These are phyloP conservation scores for Candida multigemmis DNA, from an alignment of 805 yeast species.

Conservation along the genomic window DNA sequence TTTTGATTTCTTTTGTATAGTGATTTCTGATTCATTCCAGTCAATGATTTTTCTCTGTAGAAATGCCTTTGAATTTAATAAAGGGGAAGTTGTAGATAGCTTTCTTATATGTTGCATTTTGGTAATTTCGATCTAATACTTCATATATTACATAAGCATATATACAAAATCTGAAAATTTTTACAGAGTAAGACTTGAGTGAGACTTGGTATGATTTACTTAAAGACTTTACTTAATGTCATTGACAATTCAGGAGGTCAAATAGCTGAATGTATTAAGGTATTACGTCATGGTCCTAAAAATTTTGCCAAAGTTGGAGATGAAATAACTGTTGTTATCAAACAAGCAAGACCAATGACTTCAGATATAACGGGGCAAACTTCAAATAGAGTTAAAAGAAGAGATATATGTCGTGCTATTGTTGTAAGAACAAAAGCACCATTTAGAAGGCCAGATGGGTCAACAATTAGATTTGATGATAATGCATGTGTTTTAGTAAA, in stretches of 20 bases:
- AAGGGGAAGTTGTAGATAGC: too few relatives aligned
- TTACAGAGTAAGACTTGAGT: too few relatives aligned
- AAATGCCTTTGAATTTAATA: too few relatives aligned
- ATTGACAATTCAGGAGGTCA: conserved; percentile 96
- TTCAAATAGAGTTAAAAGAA: conserved; percentile 77
- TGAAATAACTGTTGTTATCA: conserved; percentile 87
- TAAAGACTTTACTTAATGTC: conserved; percentile 80
- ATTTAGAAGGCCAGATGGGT: conserved; percentile 75
- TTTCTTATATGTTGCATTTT: too few relatives aligned
- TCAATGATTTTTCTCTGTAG: too few relatives aligned
- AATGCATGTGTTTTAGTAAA: conserved; percentile 94
- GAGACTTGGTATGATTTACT: conserved; percentile 79
- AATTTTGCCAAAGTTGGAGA: conserved; percentile 85
- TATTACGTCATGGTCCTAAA: conserved; percentile 78
- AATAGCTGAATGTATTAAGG: conserved; percentile 92
- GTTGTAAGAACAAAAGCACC: conserved; percentile 86
- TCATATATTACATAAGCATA: too few relatives aligned
- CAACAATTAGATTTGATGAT: conserved; percentile 82
- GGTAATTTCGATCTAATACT: too few relatives aligned
- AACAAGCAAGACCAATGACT: conserved; percentile 75
- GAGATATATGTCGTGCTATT: conserved; percentile 93
- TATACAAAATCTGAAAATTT: too few relatives aligned
- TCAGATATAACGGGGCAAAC: conserved; percentile 66
- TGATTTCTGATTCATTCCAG: conserved; percentile 22
- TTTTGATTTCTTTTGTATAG: conserved; percentile 47